These are phyloP conservation scores for Boletus pseudo-olivaceus DNA, from an alignment of 768 basidiomycete species.

Conservation along the genomic window DNA sequence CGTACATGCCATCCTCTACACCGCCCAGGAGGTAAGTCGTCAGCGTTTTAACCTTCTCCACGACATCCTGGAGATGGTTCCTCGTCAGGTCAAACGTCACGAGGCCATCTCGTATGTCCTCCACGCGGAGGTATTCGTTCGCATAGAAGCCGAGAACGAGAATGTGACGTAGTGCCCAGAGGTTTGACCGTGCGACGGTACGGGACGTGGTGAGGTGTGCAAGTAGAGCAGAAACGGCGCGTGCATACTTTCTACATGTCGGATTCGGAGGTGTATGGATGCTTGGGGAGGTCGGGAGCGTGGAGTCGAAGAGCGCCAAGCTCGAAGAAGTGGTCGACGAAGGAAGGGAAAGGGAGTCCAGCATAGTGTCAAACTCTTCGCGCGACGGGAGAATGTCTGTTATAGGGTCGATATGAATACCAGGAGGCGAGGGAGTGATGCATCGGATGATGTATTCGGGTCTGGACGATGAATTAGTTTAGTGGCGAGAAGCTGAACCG, in stretches of 20 bases:
- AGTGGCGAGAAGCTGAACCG: neutral
- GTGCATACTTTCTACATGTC: slow-evolving; percentile 47
- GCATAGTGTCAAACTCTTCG: slow-evolving; percentile 44
- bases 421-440: slow-evolving; percentile 34
- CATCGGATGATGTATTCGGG: slow-evolving; percentile 45
- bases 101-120: slow-evolving; percentile 44
- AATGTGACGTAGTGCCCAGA: slow-evolving; percentile 71
- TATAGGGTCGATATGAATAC: slow-evolving; percentile 39
- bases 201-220: slow-evolving; percentile 57
- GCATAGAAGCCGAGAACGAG: slow-evolving; percentile 60
- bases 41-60: slow-evolving; percentile 47
- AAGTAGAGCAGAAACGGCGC: slow-evolving; percentile 55
- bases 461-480: slow-evolving; percentile 26
- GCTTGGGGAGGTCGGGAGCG: slow-evolving; percentile 45
- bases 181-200: slow-evolving; percentile 50
- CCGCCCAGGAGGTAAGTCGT: slow-evolving; percentile 58
- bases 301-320: slow-evolving; percentile 56
- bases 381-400: slow-evolving; percentile 51
- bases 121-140: slow-evolving; percentile 55
- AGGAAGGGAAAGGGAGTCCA: slow-evolving; percentile 39
- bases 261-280: slow-evolving; percentile 12
- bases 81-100: slow-evolving; percentile 32
- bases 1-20: slow-evolving; percentile 51
- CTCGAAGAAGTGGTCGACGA: slow-evolving; percentile 48
- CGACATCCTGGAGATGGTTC: slow-evolving; percentile 35